Evolutionary conservation across 306 rosid genomes (phyloP).

Genomic region (Inga oerstediana): DNA sequence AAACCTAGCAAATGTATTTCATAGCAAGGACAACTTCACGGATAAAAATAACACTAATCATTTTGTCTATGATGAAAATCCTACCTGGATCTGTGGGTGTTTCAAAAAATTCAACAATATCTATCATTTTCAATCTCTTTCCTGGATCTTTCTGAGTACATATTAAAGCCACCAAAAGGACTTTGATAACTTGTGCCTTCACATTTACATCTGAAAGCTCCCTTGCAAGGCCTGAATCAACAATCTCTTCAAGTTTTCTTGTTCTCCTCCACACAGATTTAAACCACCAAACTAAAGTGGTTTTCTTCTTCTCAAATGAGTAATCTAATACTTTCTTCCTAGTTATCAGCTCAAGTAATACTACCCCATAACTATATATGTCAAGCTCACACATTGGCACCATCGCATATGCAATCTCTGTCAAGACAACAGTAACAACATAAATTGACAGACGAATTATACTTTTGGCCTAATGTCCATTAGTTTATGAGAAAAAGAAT

Average conservation of each 20-base stretch:
- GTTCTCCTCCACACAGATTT: neutral
- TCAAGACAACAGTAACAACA: neutral
- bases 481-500: neutral
- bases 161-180: neutral
- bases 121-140: neutral
- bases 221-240: neutral
- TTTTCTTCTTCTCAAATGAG: conserved; percentile 35
- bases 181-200: neutral
- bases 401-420: conserved; percentile 50
- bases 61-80: neutral
- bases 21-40: neutral
- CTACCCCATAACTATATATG: conserved; percentile 59
- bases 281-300: neutral
- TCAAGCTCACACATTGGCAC: conserved; percentile 46
- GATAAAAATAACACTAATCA: neutral
- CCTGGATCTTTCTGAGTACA: neutral
- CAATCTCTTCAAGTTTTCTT: neutral
- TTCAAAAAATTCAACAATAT: neutral
- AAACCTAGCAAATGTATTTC: neutral
- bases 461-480: neutral
- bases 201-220: neutral
- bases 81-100: neutral
- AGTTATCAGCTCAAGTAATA: conserved; percentile 19
- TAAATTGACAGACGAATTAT: neutral
- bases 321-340: neutral